Evolutionary conservation across 345 rosid species (phyloP).

Genomic region (Citrus glauca): DNA sequence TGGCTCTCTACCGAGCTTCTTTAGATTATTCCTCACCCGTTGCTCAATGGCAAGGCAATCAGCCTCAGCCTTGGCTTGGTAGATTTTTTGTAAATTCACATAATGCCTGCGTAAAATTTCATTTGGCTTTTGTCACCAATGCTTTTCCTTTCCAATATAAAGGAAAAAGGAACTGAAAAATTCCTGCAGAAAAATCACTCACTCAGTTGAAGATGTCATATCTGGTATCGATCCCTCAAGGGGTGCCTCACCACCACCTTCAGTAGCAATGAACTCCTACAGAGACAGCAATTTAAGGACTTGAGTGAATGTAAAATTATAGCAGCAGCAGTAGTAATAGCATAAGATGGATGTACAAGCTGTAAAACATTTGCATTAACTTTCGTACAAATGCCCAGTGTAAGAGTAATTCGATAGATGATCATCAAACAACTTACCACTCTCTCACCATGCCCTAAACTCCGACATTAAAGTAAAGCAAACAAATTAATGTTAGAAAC

Average conservation of each 20-base stretch:
- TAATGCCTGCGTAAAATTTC: slow-evolving; percentile 57
- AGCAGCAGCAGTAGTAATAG: neutral
- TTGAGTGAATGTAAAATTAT: slow-evolving; percentile 7
- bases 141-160: neutral
- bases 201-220: slow-evolving; percentile 99
- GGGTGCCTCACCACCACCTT: slow-evolving; percentile 90
- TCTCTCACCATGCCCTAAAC: neutral
- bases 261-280: slow-evolving; percentile 84
- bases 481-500: neutral
- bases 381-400: neutral
- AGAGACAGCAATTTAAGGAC: slow-evolving; percentile 14
- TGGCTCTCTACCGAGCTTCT: slow-evolving; percentile 74
- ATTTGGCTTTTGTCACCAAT: neutral
- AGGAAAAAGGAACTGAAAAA: neutral
- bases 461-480: neutral
- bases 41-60: slow-evolving; percentile 75
- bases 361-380: neutral
- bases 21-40: slow-evolving; percentile 52
- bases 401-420: neutral
- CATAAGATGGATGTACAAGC: neutral
- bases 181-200: slow-evolving; percentile 23
- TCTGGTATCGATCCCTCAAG: slow-evolving; percentile 99
- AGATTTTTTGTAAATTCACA: slow-evolving; percentile 81
- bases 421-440: neutral
- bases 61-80: slow-evolving; percentile 89